Base-by-base conservation (phyloP, 352 stramenopile species). In the Thraustochytrium striatum region DNA sequence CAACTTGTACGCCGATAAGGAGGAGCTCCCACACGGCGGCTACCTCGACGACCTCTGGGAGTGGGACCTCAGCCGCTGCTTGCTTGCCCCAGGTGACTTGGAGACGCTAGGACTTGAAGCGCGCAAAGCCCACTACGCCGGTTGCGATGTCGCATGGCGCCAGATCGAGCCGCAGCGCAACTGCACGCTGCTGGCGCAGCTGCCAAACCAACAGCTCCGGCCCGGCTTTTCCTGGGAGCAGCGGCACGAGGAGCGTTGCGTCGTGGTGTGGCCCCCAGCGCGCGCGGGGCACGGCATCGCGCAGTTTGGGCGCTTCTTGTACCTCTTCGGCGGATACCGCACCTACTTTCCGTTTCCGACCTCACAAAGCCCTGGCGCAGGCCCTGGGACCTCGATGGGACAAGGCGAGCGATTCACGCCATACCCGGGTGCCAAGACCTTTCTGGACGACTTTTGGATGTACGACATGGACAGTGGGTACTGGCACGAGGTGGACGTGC, bases 41-140 rank as follows among this genome's bases (percentile, higher is more conserved):
- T 98, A 97, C 81, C 85, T 98, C 2, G 92, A 97, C 83, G 94
- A 98, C 85, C 85, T 98, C 2, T 98, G 94, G 93, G 53, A 86
- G 13, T 88, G 84, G 68, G 61, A 79, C 36, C 47, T 43, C 16
- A 55, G 13, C 36, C 2, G n/a, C 41, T 57, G 72, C 32, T 53
- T 52, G 30, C 25, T 78, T 21, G 62, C 72, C 35, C 59, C 55
- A 41, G 36, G 80, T 44, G 68, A 28, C 21, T 11, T 75, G 19
- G 65, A 72, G 7, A 35, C 61, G 38, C 16, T 55, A 16, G 25
- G 25, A 72, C n/a, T 78, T 33, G 8, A 75, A 62, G 32, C 28
- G 25, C 21, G 30, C 11, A 38, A 35, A 43, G 2, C 30, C 0
- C 8, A 2, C 28, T 25, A 55, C 25, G 21, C 21, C 7, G 35